Percentiles rank a stretch among this genome's conserved stretches.
Conservation (phyloP, 768 basidiomycete species). For the Mycena polygramma region DNA sequence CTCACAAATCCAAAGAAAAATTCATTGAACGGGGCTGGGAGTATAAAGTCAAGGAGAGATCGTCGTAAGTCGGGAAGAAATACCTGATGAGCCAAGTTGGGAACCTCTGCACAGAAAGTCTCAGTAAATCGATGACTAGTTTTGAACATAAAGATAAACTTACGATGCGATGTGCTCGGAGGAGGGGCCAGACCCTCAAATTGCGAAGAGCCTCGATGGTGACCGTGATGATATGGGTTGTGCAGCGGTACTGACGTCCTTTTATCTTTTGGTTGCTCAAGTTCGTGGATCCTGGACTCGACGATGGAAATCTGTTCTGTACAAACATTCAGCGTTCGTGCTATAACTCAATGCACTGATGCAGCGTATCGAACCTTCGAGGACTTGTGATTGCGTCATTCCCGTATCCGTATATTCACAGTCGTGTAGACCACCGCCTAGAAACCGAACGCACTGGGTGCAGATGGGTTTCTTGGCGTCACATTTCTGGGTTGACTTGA, state of each 20-base stretch:
- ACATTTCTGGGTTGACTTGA: constrained; percentile 19
- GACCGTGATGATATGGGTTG: constrained; percentile 17
- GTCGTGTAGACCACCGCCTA: constrained; percentile 23
- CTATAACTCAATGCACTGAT: neutral
- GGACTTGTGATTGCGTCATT: constrained; percentile 17
- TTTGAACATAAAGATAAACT: neutral
- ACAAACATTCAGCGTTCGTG: neutral
- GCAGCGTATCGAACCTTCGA: constrained; percentile 14
- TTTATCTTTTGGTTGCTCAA: constrained; percentile 13
- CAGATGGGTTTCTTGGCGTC: constrained; percentile 29
- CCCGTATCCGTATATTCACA: constrained; percentile 30
- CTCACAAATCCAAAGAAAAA: constrained; percentile 15
- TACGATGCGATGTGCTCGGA: constrained; percentile 10
- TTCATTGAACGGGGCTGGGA: constrained; percentile 1
- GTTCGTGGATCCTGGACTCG: constrained; percentile 26
- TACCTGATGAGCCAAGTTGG: constrained; percentile 6
- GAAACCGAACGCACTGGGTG: constrained; percentile 8
- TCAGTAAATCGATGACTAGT: neutral
- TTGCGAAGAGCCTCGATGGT: neutral
- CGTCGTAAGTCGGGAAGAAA: neutral
- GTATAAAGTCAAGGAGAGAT: neutral
- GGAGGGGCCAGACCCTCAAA: neutral
- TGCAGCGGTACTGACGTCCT: constrained; percentile 19
- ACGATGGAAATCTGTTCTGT: constrained; percentile 31
- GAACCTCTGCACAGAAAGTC: neutral